phyloP scores from a whole-genome alignment of 306 rosid species.

The Herpetospermum pedunculosum region DNA sequence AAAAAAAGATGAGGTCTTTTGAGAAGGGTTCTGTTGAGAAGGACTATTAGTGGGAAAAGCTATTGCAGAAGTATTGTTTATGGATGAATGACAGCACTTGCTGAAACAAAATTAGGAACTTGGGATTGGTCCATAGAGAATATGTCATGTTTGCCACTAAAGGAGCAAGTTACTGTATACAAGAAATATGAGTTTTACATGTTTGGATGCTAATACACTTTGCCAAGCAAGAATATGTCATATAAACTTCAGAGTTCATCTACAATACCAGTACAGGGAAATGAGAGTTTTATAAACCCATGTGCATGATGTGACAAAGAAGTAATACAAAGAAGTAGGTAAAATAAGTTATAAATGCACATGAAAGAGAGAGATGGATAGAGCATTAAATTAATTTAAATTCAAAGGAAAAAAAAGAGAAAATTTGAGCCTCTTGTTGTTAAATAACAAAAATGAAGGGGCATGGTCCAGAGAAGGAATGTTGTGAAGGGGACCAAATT shows the following conservation, averaged over 20 bases:
- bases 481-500: conserved; percentile 9
- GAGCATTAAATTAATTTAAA: background rate
- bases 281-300: background rate
- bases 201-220: background rate
- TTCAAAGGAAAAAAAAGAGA: background rate
- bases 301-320: conserved; percentile 17
- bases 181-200: background rate
- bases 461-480: conserved; percentile 9
- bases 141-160: conserved; percentile 9
- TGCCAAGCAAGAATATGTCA: background rate
- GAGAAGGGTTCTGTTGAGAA: background rate
- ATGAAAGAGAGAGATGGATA: background rate
- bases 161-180: conserved; percentile 4
- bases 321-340: conserved; percentile 14
- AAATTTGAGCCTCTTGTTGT: background rate
- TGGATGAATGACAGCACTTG: background rate
- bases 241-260: conserved; percentile 1
- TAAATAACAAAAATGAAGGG: background rate
- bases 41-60: background rate
- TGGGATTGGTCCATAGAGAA: conserved; percentile 2
- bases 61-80: conserved; percentile 4
- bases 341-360: conserved; percentile 12
- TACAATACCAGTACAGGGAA: background rate
- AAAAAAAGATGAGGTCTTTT: background rate
- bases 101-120: conserved; percentile 4